phyloP scores from a whole-genome alignment of 768 basidiomycete species.

The Mrakia blollopis region DNA sequence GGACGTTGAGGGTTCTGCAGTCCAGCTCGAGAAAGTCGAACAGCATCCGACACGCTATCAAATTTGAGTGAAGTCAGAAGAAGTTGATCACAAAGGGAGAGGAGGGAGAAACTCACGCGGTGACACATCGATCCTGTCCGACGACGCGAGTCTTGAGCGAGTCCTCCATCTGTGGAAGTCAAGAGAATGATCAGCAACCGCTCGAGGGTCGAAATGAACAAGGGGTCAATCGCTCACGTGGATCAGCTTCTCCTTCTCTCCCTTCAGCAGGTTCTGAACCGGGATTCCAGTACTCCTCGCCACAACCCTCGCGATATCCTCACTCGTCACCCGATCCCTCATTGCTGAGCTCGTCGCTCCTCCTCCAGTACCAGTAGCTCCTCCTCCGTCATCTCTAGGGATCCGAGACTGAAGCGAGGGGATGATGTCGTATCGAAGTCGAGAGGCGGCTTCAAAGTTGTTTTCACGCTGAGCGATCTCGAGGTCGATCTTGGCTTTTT shows the following conservation, averaged over 20 bases:
- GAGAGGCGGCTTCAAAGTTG: conserved; percentile 75
- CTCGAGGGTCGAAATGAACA: neutral
- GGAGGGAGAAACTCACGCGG: conserved; percentile 45
- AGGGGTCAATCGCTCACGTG: conserved; percentile 57
- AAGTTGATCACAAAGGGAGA: neutral
- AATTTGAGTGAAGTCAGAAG: neutral
- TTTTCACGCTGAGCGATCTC: conserved; percentile 85
- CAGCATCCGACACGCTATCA: conserved; percentile 79
- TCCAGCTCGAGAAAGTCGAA: conserved; percentile 86
- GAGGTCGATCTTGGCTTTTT: conserved; percentile 76
- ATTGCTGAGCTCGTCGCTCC: conserved; percentile 59
- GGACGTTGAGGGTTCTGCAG: conserved; percentile 82
- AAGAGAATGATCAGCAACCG: neutral
- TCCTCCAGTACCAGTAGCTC: conserved; percentile 48
- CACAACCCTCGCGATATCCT: conserved; percentile 78
- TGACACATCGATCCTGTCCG: conserved; percentile 84
- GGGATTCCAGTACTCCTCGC: conserved; percentile 87
- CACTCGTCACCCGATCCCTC: conserved; percentile 80
- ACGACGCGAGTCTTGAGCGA: conserved; percentile 67
- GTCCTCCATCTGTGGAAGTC: conserved; percentile 75
- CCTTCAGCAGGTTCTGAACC: conserved; percentile 78
- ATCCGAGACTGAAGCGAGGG: conserved; percentile 71
- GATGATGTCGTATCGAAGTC: conserved; percentile 77
- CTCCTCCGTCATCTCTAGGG: conserved; percentile 51
- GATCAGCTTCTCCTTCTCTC: conserved; percentile 82